phyloP scores from a whole-genome alignment of 768 basidiomycete genomes.

The Russula virescens region DNA sequence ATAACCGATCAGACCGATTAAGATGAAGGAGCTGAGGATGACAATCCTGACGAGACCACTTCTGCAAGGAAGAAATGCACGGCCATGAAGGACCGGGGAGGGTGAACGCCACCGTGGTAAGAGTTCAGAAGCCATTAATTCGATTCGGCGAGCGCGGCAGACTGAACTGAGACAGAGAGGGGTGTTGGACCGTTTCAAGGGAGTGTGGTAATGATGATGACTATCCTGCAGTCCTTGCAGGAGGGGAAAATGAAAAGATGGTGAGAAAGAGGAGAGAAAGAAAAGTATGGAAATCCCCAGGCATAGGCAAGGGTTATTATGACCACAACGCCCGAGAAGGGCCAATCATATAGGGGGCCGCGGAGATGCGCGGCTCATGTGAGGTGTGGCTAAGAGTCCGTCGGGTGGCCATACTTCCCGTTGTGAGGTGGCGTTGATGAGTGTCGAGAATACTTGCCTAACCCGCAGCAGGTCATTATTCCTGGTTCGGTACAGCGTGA shows the following conservation, averaged over 20 bases:
- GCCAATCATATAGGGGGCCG: too few species aligned
- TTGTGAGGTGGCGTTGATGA: not conserved
- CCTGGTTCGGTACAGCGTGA: too few species aligned
- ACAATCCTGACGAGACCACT: not conserved
- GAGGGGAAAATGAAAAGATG: not conserved
- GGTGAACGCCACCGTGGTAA: not conserved
- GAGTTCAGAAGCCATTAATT: not conserved
- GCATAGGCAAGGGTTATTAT: too few species aligned
- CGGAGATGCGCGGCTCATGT: too few species aligned
- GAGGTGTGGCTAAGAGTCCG: too few species aligned
- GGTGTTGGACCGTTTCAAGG: not conserved
- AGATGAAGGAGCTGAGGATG: not conserved
- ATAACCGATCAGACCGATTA: conserved; percentile 10
- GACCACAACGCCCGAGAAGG: too few species aligned
- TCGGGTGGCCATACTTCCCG: too few species aligned
- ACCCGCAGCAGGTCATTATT: too few species aligned
- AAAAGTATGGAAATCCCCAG: too few species aligned
- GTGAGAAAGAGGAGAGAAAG: too few species aligned
- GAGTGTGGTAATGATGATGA: not conserved
- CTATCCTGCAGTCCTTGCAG: not conserved
- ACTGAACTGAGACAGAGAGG: not conserved
- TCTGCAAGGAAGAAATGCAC: not conserved
- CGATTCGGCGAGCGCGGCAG: too few species aligned
- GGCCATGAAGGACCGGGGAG: not conserved
- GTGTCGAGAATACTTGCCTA: not conserved